Evolutionary conservation across 164 flowering plant genomes (phyloP), one percentile per base, ranked within the genome.

Genomic region (Euptelea pleiosperma): DNA sequence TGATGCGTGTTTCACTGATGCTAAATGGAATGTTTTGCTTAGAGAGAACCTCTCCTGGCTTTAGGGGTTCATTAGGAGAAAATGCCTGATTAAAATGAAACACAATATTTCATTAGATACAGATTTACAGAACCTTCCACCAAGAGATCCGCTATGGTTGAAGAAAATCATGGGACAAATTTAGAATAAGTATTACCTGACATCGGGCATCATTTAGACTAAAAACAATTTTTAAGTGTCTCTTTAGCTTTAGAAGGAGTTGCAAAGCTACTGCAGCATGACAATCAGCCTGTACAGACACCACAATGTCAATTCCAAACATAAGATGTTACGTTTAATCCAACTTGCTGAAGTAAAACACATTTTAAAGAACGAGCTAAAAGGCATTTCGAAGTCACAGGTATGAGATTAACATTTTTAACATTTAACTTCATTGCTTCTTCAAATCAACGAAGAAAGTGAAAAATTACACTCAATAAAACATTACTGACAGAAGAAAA

Each of bases 131-230:
- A 35, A 22, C 29, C 12, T 22, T 14, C 5, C 29, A 4, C 3
- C 10, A 34, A 44, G 18, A 28, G 10, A 24, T 37, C 16, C 9
- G 8, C 18, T 31, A 1, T 14, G 54, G 16, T 16, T 35, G 15
- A 52, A 33, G 37, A 26, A 25, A 48, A 12, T 9, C 48, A 64
- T 19, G 3, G 62, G 3, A 51, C 33, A 54, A 55, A 3, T 15
- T 44, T 14, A 14, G 25, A 37, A 26, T 28, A 18, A 57, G 12
- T 12, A 37, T 40, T 71, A 86, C 99, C 89, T 93, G 97, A 66
- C 99, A 93, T 36, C 96, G 83, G 1, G 80, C 79, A 79, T 93
- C 96, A 80, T 84, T 76, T 53, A 93, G 68, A 69, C 76, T 69
- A 62, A 83, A 88, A 44, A 85, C 73, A 67, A 86, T 80, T 63